Evolutionary conservation across 164 flowering plant genomes (phyloP).

Genomic region (Berberis vulgaris): DNA sequence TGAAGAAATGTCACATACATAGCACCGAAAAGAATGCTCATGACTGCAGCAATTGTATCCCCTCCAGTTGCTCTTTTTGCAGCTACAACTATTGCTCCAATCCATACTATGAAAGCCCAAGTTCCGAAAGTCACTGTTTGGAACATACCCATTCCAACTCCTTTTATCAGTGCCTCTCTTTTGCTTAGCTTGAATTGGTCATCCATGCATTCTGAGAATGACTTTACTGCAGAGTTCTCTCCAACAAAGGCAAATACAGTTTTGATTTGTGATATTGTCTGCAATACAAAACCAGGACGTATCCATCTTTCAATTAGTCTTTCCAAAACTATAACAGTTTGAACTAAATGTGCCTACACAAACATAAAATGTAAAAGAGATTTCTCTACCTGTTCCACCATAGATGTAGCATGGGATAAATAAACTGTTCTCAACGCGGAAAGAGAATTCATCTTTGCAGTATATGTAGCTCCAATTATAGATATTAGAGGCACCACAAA

Average conservation of each 20-base stretch:
- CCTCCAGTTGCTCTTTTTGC: constrained; percentile 39
- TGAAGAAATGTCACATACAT: constrained; percentile 33
- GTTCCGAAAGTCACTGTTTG: constrained; percentile 48
- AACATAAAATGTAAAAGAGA: background rate
- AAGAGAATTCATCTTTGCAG: constrained; percentile 50
- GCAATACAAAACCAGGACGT: constrained; percentile 10
- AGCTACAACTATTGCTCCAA: constrained; percentile 50
- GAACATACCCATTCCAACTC: constrained; percentile 55
- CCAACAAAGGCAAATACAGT: constrained; percentile 71
- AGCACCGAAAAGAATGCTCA: constrained; percentile 73
- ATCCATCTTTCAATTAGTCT: background rate
- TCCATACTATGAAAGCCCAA: constrained; percentile 68
- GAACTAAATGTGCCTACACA: background rate
- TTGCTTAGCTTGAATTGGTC: constrained; percentile 35
- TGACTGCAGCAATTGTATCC: constrained; percentile 54
- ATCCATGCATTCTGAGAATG: constrained; percentile 39
- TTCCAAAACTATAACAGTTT: too few relatives aligned
- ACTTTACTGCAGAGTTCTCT: constrained; percentile 37
- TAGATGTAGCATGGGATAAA: constrained; percentile 45
- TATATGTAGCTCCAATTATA: constrained; percentile 52
- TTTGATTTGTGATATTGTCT: constrained; percentile 60
- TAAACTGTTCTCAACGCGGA: constrained; percentile 29
- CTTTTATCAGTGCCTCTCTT: constrained; percentile 56
- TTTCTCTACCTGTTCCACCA: constrained; percentile 53
- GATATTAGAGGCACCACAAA: constrained; percentile 51